Evolutionary conservation across 345 rosid species (phyloP).

Genomic region (Pseudoturritis turrita): DNA sequence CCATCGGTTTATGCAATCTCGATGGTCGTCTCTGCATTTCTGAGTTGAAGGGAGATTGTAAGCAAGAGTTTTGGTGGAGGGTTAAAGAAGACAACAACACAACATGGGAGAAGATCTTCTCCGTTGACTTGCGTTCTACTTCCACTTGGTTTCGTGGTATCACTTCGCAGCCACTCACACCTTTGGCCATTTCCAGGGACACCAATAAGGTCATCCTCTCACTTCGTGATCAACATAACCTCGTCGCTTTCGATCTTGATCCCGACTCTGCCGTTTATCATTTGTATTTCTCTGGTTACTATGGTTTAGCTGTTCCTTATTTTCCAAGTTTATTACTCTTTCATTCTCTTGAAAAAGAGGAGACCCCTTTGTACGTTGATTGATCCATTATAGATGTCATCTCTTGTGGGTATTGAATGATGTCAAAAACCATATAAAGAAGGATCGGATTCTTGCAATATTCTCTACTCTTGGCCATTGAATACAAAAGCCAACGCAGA

Average conservation of each 20-base stretch:
- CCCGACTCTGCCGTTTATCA: neutral
- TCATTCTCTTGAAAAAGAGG: neutral
- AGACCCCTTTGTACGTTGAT: neutral
- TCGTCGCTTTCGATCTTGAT: slow-evolving; percentile 7
- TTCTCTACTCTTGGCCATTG: too few species aligned
- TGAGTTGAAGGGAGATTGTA: neutral
- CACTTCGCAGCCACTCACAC: neutral
- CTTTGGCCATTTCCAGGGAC: neutral
- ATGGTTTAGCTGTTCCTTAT: neutral
- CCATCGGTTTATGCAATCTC: too few species aligned
- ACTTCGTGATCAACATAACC: neutral
- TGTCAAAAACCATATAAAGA: too few species aligned
- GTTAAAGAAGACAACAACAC: neutral
- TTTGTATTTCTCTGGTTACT: neutral
- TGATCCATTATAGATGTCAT: neutral
- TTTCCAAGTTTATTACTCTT: neutral
- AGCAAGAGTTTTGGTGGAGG: slow-evolving; percentile 1
- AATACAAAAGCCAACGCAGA: too few species aligned
- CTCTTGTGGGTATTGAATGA: too few species aligned
- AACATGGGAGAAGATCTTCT: neutral
- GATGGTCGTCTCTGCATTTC: neutral
- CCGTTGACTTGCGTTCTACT: neutral
- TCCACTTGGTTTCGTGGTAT: neutral
- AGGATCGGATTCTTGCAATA: too few species aligned
- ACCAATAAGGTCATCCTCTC: neutral